These are phyloP conservation scores for Scutellaria barbata DNA, from an alignment of 257 asterid genomes.

Conservation along the genomic window DNA sequence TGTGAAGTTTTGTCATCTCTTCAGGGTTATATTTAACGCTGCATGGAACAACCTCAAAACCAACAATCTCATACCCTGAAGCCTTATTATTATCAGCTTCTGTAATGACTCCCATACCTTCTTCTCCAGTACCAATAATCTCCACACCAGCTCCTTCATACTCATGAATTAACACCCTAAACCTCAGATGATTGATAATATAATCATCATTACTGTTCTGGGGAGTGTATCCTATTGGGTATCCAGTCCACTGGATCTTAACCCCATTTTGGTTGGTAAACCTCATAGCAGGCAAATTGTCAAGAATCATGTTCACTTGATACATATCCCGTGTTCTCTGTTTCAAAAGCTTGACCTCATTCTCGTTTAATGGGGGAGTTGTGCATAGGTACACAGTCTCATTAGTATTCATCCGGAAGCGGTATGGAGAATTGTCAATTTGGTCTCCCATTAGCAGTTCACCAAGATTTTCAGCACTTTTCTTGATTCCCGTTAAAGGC, in stretches of 20 bases:
- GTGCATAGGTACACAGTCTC: constrained; percentile 74
- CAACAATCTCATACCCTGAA: constrained; percentile 51
- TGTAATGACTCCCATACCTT: constrained; percentile 59
- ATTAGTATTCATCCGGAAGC: constrained; percentile 64
- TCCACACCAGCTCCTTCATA: constrained; percentile 68
- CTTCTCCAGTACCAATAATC: constrained; percentile 71
- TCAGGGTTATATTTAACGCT: constrained; percentile 53
- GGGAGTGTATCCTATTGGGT: constrained; percentile 73
- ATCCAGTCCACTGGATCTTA: constrained; percentile 76
- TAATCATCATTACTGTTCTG: constrained; percentile 59
- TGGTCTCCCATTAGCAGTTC: constrained; percentile 81
- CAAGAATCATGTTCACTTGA: constrained; percentile 78
- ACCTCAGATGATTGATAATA: constrained; percentile 68
- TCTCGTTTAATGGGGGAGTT: constrained; percentile 53
- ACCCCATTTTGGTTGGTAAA: constrained; percentile 66
- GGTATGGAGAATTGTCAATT: constrained; percentile 77
- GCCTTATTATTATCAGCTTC: constrained; percentile 61
- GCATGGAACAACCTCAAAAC: constrained; percentile 53
- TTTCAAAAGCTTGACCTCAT: constrained; percentile 69
- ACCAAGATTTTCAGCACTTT: constrained; percentile 83
- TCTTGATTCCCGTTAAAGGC: constrained; percentile 67
- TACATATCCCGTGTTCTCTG: constrained; percentile 73
- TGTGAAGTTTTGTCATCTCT: constrained; percentile 59
- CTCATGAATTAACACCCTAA: constrained; percentile 68
- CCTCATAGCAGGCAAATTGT: constrained; percentile 74